phyloP scores from a whole-genome alignment of 805 yeast species.

The Ogataea corticis region DNA sequence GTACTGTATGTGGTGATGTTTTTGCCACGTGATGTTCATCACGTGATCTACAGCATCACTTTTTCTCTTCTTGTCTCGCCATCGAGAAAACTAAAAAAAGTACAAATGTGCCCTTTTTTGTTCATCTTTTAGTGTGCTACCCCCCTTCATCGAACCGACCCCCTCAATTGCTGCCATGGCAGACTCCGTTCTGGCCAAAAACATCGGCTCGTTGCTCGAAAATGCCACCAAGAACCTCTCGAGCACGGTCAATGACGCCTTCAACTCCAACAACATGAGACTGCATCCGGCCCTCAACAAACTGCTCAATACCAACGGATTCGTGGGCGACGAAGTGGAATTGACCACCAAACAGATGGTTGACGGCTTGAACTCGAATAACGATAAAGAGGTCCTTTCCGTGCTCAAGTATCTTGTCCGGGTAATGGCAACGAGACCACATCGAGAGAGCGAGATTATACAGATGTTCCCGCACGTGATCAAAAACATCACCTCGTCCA shows the following conservation, averaged over 20 bases:
- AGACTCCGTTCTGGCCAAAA: constrained; percentile 23
- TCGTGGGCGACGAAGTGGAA: constrained; percentile 20
- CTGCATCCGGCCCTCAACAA: constrained; percentile 21
- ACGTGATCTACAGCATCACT: background rate
- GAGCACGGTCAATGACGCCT: constrained; percentile 81
- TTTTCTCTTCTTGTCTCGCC: too few species aligned
- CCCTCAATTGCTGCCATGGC: constrained; percentile 18
- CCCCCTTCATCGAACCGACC: background rate
- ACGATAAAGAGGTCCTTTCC: constrained; percentile 60
- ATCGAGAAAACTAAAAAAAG: too few species aligned
- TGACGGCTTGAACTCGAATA: constrained; percentile 64
- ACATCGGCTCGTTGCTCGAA: constrained; percentile 69
- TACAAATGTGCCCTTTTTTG: background rate
- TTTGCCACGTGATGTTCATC: background rate
- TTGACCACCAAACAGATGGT: constrained; percentile 65
- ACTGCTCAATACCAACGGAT: constrained; percentile 24
- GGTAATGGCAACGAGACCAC: constrained; percentile 35
- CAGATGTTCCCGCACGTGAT: constrained; percentile 81
- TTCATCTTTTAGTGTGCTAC: background rate
- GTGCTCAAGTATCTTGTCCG: constrained; percentile 60
- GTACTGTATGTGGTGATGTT: too few species aligned
- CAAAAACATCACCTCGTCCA: constrained; percentile 74
- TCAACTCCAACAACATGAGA: constrained; percentile 29
- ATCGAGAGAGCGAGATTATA: constrained; percentile 40
- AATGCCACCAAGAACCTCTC: constrained; percentile 77